Evolutionary conservation across 805 yeast species (phyloP).

Genomic region (Pichia cabralensis): DNA sequence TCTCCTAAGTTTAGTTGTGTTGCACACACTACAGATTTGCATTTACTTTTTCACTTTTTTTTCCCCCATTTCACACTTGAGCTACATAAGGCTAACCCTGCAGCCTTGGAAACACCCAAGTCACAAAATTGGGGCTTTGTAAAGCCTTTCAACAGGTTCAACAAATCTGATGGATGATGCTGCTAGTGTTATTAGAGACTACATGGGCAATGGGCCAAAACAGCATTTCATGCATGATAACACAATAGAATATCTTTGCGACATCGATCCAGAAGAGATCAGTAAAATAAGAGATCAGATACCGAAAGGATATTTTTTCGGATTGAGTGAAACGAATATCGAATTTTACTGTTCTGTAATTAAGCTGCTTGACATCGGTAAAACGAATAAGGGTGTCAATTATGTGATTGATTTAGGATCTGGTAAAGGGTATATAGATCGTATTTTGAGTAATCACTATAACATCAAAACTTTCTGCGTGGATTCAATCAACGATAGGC

Average conservation of each 20-base stretch:
- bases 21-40: neutral
- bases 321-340: neutral
- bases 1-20: neutral
- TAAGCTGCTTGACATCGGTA: too few species aligned
- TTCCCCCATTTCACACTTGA: neutral
- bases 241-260: too few species aligned
- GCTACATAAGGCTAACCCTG: too few species aligned
- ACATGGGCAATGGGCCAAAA: neutral
- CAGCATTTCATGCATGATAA: too few species aligned
- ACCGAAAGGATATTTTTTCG: slow-evolving; percentile 6
- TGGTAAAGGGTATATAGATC: slow-evolving; percentile 23
- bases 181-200: too few species aligned
- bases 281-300: neutral
- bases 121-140: too few species aligned
- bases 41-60: neutral
- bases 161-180: too few species aligned
- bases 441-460: slow-evolving; percentile 16
- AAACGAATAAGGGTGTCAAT: too few species aligned
- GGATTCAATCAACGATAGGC: slow-evolving; percentile 16
- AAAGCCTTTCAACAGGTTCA: too few species aligned
- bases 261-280: too few species aligned
- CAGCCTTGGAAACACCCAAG: too few species aligned
- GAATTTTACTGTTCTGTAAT: too few species aligned
- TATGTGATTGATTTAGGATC: slow-evolving; percentile 22
- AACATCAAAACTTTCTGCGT: slow-evolving; percentile 14